Evolutionary conservation across 208 protist species (phyloP), one percentile per base, ranked within the genome.

Genomic region (Acanthamoeba royreba): DNA sequence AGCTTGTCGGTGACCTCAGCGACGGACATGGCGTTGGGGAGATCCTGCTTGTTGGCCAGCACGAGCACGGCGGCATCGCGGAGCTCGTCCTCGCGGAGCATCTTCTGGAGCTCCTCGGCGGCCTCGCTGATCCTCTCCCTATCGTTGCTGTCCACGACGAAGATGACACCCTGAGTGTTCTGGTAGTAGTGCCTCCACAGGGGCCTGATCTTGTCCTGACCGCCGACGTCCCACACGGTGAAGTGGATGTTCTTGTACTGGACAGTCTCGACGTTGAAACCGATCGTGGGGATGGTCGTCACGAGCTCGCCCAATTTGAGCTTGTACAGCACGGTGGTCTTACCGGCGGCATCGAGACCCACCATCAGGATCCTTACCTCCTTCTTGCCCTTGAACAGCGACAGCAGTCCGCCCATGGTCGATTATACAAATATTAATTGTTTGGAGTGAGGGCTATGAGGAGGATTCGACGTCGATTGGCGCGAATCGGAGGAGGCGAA

Each of bases 211-310:
- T 49, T 69, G 15, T 95, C 93, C 31, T 92, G 66, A n/a, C 94
- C 94, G 28, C 94, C 35, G 31, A 96, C 91, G 93, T 96, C 94
- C 63, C 94, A 95, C 35, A 95, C 92, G 13, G 33, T 94, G 28
- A 95, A 96, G 25, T 31, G 95, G 93, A 98, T 95, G 79, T 97
- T 95, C 94, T 98, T 98, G 96, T 98, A 98, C 86, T 97, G 58
- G 40, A 98, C 94, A 15, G 96, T 97, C 93, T 99, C 97, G 81
- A 99, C 98, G 96, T 99, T 99, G 95, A 99, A 97, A 11, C 99
- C 97, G 33, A 69, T 69, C 58, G 58, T 69, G 28, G 58, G 58
- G 58, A 69, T 69, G n/a, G 58, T 35, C 28, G 58, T 1, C 33
- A 31, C 58, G 33, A 35, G 28, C 58, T 69, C 58, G 33, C 33